These are phyloP conservation scores for Chondrus crispus DNA, from an alignment of 23 red algal species.

Conservation along the genomic window DNA sequence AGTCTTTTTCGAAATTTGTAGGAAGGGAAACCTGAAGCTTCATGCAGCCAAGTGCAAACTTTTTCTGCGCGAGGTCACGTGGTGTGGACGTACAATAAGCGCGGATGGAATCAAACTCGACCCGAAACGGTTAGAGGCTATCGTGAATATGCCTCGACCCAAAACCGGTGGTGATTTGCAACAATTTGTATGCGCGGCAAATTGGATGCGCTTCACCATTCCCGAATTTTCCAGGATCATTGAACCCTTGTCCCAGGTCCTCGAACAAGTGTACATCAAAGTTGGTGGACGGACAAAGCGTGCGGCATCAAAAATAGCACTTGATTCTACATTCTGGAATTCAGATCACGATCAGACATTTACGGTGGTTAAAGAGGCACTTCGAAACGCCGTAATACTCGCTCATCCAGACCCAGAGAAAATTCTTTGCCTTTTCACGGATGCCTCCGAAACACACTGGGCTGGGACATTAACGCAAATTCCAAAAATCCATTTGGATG, in stretches of 20 bases:
- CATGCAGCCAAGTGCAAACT: neutral
- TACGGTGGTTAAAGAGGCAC: neutral
- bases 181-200: neutral
- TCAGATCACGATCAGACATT: neutral
- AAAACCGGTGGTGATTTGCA: neutral
- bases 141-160: neutral
- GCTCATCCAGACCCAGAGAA: neutral
- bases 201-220: constrained; percentile 20
- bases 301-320: neutral
- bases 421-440: neutral
- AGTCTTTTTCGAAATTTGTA: neutral
- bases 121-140: neutral
- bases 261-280: neutral
- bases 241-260: neutral
- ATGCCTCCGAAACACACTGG: neutral
- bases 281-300: neutral
- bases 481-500: neutral
- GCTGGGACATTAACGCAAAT: constrained; percentile 8
- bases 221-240: neutral
- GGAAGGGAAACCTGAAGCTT: neutral
- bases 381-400: neutral
- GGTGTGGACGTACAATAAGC: neutral
- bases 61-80: neutral
- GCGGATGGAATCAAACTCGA: neutral
- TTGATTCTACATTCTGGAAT: neutral